Evolutionary conservation across 202 grass and related monocot species (phyloP), one percentile per base, ranked within the genome.

Genomic region (Panicum hallii): DNA sequence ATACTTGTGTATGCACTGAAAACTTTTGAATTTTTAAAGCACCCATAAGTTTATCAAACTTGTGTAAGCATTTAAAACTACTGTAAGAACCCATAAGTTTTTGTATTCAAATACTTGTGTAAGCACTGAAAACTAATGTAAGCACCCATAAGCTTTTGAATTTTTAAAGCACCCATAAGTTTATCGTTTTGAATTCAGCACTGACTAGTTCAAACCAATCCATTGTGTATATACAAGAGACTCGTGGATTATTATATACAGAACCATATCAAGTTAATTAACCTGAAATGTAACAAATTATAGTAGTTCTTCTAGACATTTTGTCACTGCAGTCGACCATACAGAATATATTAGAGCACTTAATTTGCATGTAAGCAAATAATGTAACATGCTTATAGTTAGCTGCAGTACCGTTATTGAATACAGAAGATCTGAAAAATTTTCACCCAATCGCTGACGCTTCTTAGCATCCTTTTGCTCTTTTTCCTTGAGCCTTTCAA

Each of bases 401-500:
- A 70, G 17, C 2, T 14, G 43, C 38, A 44, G 56, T 93, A 96
- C 97, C 91, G 94, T 99, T 40, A 99, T 94, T 49, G 97, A 94
- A 67, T 96, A 94, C 53, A 99, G 57, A 75, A 96, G 77, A 85
- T 99, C 97, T 61, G 88, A 90, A 77, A 99, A 99, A 86, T 94
- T 96, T 84, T 96, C 97, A 79, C 87, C 92, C 84, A 94, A 80
- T 38, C 91, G 82, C 77, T 92, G 97, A 72, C 86, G 90, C 69
- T 92, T 94, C 82, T 94, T 99, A 53, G 78, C 79, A 54, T 96
- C 97, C 84, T 94, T 99, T 54, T 91, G 84, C 84, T 99, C 97
- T 80, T 96, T 99, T 73, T 99, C 97, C 73, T 44, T 89, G 47
- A 91, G 86, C 79, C 90, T 96, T 89, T 94, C 97, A 84, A 99